These are phyloP conservation scores for Pseudogymnoascus sp. DNA, from an alignment of 2,329 filamentous ascomycete species.

Conservation along the genomic window DNA sequence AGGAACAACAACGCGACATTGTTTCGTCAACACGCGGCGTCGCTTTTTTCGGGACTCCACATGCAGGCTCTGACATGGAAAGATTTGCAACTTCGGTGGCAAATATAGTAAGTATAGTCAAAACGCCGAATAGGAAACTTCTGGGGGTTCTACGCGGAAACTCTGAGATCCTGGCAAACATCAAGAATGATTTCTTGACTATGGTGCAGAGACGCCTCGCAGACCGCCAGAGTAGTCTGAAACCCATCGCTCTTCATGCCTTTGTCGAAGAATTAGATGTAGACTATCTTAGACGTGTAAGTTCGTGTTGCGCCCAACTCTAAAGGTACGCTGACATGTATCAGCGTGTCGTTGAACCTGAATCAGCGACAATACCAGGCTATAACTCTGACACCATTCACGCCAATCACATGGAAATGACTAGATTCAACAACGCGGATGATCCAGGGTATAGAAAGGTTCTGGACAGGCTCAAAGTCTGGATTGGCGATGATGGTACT, in stretches of 20 bases:
- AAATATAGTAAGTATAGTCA: constrained; percentile 25
- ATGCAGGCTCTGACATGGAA: constrained; percentile 28
- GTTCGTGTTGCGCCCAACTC: neutral
- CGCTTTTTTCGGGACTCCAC: constrained; percentile 34
- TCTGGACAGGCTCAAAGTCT: constrained; percentile 6
- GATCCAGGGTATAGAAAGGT: constrained; percentile 12
- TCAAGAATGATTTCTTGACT: constrained; percentile 21
- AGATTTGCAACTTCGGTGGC: constrained; percentile 26
- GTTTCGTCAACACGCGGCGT: constrained; percentile 25
- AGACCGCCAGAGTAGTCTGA: constrained; percentile 10
- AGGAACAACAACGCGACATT: constrained; percentile 25
- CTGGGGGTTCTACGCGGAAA: constrained; percentile 24
- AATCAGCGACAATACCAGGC: constrained; percentile 27
- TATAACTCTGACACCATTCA: constrained; percentile 25
- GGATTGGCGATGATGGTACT: neutral
- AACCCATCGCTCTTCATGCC: constrained; percentile 24
- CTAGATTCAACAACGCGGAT: constrained; percentile 21
- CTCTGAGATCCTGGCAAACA: constrained; percentile 20
- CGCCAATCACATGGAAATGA: constrained; percentile 29
- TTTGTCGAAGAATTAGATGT: constrained; percentile 31
- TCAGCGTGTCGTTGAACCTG: constrained; percentile 22
- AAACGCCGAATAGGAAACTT: constrained; percentile 26
- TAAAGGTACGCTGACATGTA: neutral
- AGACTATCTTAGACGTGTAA: constrained; percentile 15
- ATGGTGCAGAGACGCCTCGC: constrained; percentile 18